phyloP scores from a whole-genome alignment of 2,329 filamentous ascomycete genomes.

The Monosporascus sp. region DNA sequence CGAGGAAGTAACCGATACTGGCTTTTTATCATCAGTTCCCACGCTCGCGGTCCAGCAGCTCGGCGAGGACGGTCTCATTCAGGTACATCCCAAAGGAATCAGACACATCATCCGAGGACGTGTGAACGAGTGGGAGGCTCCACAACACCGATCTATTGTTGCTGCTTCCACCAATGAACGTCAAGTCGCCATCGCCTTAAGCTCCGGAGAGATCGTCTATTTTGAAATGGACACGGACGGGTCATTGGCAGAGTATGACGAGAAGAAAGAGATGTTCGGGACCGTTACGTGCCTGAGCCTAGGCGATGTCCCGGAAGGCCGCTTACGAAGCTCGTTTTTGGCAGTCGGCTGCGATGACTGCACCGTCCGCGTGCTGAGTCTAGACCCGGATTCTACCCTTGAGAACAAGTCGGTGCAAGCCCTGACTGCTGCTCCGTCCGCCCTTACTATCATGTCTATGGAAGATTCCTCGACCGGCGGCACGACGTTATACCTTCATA shows the following conservation, averaged over 20 bases:
- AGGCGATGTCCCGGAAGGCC: constrained; percentile 85
- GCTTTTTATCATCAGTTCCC: constrained; percentile 81
- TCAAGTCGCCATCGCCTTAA: constrained; percentile 89
- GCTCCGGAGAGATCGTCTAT: constrained; percentile 94
- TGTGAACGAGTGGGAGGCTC: constrained; percentile 89
- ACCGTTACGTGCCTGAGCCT: constrained; percentile 94
- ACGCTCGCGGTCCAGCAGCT: constrained; percentile 92
- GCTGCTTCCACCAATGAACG: constrained; percentile 89
- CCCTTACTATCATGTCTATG: constrained; percentile 91
- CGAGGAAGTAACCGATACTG: constrained; percentile 89
- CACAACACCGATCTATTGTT: constrained; percentile 91
- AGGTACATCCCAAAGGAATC: constrained; percentile 95
- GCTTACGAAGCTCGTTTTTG: constrained; percentile 82
- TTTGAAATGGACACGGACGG: constrained; percentile 96
- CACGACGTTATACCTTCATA: constrained; percentile 87
- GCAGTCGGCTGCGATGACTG: constrained; percentile 97
- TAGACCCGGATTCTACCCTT: constrained; percentile 84
- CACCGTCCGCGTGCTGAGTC: constrained; percentile 85
- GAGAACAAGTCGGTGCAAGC: constrained; percentile 95
- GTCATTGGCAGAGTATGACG: constrained; percentile 86
- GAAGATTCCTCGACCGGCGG: constrained; percentile 86
- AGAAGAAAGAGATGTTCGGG: constrained; percentile 90
- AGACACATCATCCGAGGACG: constrained; percentile 75
- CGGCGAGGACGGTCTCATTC: constrained; percentile 85
- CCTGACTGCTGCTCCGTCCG: constrained; percentile 81